A percentile compares a stretch with the other conserved stretches of the same genome.
These are phyloP conservation scores for Fraxinus quadrangulata DNA, from an alignment of 257 asterid genomes.

Conservation along the genomic window DNA sequence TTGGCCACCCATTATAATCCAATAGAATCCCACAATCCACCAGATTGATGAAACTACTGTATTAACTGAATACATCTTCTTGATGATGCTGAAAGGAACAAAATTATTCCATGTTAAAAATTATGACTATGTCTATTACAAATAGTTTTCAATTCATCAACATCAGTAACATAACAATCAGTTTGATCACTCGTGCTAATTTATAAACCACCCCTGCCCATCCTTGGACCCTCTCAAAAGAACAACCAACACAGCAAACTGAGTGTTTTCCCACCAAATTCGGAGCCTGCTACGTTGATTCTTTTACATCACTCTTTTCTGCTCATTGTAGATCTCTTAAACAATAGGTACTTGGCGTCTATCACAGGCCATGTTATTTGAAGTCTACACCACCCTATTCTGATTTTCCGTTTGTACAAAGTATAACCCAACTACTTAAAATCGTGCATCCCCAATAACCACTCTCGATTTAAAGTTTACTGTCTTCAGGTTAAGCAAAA, in stretches of 20 bases:
- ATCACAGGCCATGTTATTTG: neutral
- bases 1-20: constrained; percentile 83
- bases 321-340: neutral
- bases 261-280: neutral
- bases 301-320: neutral
- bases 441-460: neutral
- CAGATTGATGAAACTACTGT: constrained; percentile 76
- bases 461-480: neutral
- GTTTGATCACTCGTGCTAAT: neutral
- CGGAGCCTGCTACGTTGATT: neutral
- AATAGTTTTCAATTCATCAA: constrained; percentile 10
- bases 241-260: neutral
- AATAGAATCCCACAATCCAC: constrained; percentile 94
- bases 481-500: neutral
- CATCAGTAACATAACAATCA: neutral
- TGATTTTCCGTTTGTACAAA: too few species aligned
- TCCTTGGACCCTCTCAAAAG: neutral
- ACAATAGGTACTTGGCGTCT: too few species aligned
- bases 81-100: constrained; percentile 53
- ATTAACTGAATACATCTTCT: constrained; percentile 66
- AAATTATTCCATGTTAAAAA: neutral
- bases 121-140: neutral
- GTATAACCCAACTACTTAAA: neutral
- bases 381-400: neutral
- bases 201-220: neutral